Conservation (phyloP, 371 early-diverging fungal species). For the Mortierella sp. region DNA sequence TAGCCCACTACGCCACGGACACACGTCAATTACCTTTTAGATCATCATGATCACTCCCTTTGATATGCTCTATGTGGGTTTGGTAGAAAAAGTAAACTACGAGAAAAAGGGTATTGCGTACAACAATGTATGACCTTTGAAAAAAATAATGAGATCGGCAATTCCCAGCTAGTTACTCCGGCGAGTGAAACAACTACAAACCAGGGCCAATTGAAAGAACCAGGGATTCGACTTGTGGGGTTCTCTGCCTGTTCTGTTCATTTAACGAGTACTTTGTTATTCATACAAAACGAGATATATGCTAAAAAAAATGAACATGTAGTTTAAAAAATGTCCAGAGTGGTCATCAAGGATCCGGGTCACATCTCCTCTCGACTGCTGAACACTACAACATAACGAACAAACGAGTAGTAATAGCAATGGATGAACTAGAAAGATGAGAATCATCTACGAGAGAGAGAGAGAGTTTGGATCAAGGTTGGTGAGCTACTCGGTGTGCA, state of each 20-base stretch:
- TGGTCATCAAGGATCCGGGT: neutral
- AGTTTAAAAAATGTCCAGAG: no score
- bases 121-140: no score
- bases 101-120: no score
- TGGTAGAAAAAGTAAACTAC: no score
- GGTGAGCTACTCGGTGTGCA: neutral
- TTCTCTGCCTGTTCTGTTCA: neutral
- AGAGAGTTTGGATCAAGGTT: neutral
- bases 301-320: neutral
- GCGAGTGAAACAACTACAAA: neutral
- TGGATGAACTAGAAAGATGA: neutral
- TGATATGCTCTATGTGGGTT: no score
- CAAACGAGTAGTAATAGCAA: neutral
- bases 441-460: neutral
- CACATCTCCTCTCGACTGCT: neutral
- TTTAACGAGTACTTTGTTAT: neutral
- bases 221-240: neutral
- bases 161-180: neutral
- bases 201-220: neutral
- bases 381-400: neutral
- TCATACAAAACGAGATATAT: neutral
- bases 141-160: neutral
- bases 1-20: no score
- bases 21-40: no score
- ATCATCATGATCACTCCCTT: no score